phyloP scores from a whole-genome alignment of 495 filamentous ascomycete species.

The Poronia punctata region DNA sequence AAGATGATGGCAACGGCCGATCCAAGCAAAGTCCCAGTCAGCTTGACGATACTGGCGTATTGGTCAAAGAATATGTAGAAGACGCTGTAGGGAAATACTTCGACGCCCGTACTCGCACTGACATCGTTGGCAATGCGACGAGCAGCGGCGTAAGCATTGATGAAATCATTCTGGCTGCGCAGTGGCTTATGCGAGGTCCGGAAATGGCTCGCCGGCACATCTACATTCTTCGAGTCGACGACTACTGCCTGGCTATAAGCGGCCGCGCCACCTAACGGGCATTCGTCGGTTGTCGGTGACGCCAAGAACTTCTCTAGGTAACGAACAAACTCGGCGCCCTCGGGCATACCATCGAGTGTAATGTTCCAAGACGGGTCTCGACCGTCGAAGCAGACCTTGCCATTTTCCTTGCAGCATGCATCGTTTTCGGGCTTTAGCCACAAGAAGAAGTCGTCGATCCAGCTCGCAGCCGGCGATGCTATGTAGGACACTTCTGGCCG shows the following conservation, averaged over 20 bases:
- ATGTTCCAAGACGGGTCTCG: slow-evolving; percentile 79
- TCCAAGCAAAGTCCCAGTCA: slow-evolving; percentile 72
- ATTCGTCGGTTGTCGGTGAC: slow-evolving; percentile 71
- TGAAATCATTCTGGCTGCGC: slow-evolving; percentile 86
- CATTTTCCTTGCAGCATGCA: slow-evolving; percentile 63
- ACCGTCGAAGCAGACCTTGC: slow-evolving; percentile 66
- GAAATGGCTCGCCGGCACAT: slow-evolving; percentile 80
- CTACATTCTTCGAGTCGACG: slow-evolving; percentile 56
- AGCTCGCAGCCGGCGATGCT: slow-evolving; percentile 84
- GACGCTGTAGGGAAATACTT: slow-evolving; percentile 90
- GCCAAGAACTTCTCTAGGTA: slow-evolving; percentile 78
- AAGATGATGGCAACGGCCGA: slow-evolving; percentile 80
- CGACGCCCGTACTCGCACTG: slow-evolving; percentile 56
- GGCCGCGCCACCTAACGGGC: slow-evolving; percentile 80
- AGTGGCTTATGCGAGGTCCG: slow-evolving; percentile 81
- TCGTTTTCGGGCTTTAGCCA: slow-evolving; percentile 87
- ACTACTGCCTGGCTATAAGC: slow-evolving; percentile 82
- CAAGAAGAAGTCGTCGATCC: slow-evolving; percentile 93
- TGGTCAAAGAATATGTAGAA: slow-evolving; percentile 99
- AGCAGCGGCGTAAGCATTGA: slow-evolving; percentile 79
- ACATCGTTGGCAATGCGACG: slow-evolving; percentile 79
- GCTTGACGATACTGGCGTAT: slow-evolving; percentile 73
- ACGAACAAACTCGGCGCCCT: slow-evolving; percentile 79
- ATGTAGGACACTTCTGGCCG: slow-evolving; percentile 85
- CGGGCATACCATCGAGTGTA: slow-evolving; percentile 82